A percentile compares a stretch with the other conserved stretches of the same genome.
Evolutionary conservation across 2,329 filamentous ascomycete species (phyloP).

Genomic region (Xylariaceae sp.): DNA sequence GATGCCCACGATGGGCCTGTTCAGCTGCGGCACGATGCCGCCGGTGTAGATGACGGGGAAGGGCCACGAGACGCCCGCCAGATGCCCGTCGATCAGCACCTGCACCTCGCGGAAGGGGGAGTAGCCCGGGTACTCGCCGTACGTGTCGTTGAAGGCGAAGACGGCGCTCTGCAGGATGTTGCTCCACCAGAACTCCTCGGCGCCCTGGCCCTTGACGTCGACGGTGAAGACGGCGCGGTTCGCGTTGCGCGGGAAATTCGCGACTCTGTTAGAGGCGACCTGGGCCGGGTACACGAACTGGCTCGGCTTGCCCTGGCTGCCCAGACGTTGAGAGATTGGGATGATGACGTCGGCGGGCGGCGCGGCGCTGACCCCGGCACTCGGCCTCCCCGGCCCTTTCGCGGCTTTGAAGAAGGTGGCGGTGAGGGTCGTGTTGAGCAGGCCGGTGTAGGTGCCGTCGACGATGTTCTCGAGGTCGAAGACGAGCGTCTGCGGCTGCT

Average conservation of each 20-base stretch:
- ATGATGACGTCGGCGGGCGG: constrained; percentile 60
- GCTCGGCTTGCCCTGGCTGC: constrained; percentile 49
- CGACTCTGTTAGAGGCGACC: constrained; percentile 52
- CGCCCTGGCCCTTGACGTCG: constrained; percentile 69
- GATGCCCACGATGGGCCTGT: constrained; percentile 72
- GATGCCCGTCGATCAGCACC: constrained; percentile 63
- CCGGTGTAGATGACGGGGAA: constrained; percentile 69
- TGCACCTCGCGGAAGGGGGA: constrained; percentile 76
- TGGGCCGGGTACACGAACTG: constrained; percentile 62
- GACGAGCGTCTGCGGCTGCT: constrained; percentile 63
- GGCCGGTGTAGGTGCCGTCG: constrained; percentile 63
- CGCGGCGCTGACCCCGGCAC: constrained; percentile 33
- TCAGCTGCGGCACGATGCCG: constrained; percentile 69
- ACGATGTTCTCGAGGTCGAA: constrained; percentile 76
- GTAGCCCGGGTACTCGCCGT: constrained; percentile 57
- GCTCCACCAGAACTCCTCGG: constrained; percentile 82
- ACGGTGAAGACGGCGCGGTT: constrained; percentile 68
- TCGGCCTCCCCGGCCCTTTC: not conserved
- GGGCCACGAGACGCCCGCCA: constrained; percentile 75
- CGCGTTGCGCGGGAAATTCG: constrained; percentile 57
- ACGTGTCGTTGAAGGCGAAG: constrained; percentile 51
- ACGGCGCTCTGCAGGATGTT: constrained; percentile 63
- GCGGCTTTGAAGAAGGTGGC: constrained; percentile 60
- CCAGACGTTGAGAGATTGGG: constrained; percentile 55
- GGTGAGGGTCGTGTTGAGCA: constrained; percentile 68